phyloP scores from a whole-genome alignment of 2,329 filamentous ascomycete genomes.

The Daldinia sp. region DNA sequence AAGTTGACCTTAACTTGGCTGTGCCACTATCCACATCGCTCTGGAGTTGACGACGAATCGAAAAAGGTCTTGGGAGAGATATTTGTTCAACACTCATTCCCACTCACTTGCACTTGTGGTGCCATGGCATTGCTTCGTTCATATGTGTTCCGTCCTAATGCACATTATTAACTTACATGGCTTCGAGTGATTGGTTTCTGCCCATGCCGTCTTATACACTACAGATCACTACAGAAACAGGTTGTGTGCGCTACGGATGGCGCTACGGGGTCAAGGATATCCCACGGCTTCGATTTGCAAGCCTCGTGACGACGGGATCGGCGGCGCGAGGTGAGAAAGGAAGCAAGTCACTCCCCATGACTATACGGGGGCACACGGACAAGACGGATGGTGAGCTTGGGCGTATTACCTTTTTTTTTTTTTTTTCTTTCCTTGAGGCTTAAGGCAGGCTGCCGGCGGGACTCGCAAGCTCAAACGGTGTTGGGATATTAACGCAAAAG shows the following conservation, averaged over 20 bases:
- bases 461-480: conserved; percentile 14
- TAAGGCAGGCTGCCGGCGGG: conserved; percentile 19
- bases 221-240: no score
- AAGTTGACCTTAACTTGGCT: background rate
- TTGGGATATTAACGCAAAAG: conserved; percentile 26
- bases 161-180: conserved; percentile 33
- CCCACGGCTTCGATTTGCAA: conserved; percentile 10
- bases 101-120: conserved; percentile 21
- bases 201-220: conserved; percentile 9
- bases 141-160: conserved; percentile 24
- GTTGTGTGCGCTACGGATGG: background rate
- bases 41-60: conserved; percentile 26
- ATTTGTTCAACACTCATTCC: conserved; percentile 16
- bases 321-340: conserved; percentile 4
- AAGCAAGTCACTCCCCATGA: no score
- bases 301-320: conserved; percentile 19
- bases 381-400: background rate
- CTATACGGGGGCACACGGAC: background rate
- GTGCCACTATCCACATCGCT: conserved; percentile 20
- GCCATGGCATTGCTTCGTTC: conserved; percentile 26
- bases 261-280: conserved; percentile 5
- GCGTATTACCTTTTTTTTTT: background rate
- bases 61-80: background rate
- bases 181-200: conserved; percentile 28
- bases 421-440: conserved; percentile 23